Percentiles rank a stretch among this genome's conserved stretches.
phyloP scores from a whole-genome alignment of 164 flowering plant genomes.

The Cinnamomum chago region DNA sequence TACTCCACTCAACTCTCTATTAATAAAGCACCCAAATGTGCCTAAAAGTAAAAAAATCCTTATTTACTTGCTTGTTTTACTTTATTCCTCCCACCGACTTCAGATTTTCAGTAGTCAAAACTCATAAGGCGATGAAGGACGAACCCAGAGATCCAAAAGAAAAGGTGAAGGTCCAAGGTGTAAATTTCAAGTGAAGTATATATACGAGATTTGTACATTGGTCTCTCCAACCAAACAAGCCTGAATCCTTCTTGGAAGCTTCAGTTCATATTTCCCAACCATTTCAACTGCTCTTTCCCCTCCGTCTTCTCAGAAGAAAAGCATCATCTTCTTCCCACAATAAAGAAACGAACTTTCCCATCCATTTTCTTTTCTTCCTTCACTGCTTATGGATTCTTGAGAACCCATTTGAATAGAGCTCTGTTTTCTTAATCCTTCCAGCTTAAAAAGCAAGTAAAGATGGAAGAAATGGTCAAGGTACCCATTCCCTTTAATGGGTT shows the following conservation, averaged over 20 bases:
- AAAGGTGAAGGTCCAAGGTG: no score
- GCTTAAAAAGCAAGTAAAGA: not conserved
- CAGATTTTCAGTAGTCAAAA: no score
- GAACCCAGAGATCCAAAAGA: no score
- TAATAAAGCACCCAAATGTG: no score
- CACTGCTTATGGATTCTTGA: not conserved
- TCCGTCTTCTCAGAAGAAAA: not conserved
- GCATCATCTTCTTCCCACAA: not conserved
- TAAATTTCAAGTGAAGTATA: no score
- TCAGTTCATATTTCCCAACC: not conserved
- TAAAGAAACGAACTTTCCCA: not conserved
- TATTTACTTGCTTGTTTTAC: no score
- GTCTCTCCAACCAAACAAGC: not conserved
- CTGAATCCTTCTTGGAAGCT: not conserved
- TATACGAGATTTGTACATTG: not conserved
- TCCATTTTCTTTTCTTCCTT: not conserved
- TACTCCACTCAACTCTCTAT: no score
- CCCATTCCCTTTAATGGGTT: not conserved
- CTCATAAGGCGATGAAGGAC: no score
- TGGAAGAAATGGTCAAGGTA: slow-evolving; percentile 7
- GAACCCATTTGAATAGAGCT: not conserved
- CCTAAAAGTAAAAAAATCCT: no score
- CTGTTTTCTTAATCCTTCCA: not conserved
- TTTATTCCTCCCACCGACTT: no score
- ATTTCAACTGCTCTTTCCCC: not conserved